phyloP scores from a whole-genome alignment of 208 protist species.

The Herpetomonas muscarum region DNA sequence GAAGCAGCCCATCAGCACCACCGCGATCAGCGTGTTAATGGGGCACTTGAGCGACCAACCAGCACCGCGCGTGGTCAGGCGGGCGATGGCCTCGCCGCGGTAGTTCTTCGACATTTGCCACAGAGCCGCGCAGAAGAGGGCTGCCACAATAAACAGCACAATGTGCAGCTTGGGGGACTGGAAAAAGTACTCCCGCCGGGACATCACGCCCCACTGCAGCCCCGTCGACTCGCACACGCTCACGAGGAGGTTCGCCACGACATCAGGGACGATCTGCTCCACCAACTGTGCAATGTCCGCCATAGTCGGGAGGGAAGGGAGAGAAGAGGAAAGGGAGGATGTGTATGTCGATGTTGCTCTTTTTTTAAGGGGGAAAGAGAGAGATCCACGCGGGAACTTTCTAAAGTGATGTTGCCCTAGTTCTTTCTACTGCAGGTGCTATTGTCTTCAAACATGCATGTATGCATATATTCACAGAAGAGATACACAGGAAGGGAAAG shows the following conservation, averaged over 20 bases:
- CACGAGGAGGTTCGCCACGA: slow-evolving; percentile 22
- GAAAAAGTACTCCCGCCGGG: slow-evolving; percentile 45
- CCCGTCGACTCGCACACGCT: slow-evolving; percentile 33
- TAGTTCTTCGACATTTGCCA: slow-evolving; percentile 32
- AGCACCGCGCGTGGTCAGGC: slow-evolving; percentile 5
- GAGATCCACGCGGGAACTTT: background rate
- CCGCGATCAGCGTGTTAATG: slow-evolving; percentile 36
- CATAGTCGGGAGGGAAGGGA: background rate
- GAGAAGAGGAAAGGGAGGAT: background rate
- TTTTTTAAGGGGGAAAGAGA: background rate
- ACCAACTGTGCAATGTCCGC: slow-evolving; percentile 17
- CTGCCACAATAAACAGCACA: slow-evolving; percentile 29
- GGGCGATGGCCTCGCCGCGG: slow-evolving; percentile 7
- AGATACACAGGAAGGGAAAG: too few relatives aligned
- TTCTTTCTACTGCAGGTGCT: too few relatives aligned
- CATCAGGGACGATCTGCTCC: slow-evolving; percentile 40
- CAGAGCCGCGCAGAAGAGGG: slow-evolving; percentile 26
- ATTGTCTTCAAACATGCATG: too few relatives aligned
- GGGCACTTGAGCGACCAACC: slow-evolving; percentile 26
- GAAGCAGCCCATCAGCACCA: slow-evolving; percentile 34
- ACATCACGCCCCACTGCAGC: slow-evolving; percentile 48
- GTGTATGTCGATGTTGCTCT: background rate
- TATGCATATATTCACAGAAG: too few relatives aligned
- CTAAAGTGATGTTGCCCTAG: too few relatives aligned
- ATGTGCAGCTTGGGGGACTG: slow-evolving; percentile 63